Conservation (phyloP, 2,329 filamentous ascomycete species). For the Colletotrichum filicis region DNA sequence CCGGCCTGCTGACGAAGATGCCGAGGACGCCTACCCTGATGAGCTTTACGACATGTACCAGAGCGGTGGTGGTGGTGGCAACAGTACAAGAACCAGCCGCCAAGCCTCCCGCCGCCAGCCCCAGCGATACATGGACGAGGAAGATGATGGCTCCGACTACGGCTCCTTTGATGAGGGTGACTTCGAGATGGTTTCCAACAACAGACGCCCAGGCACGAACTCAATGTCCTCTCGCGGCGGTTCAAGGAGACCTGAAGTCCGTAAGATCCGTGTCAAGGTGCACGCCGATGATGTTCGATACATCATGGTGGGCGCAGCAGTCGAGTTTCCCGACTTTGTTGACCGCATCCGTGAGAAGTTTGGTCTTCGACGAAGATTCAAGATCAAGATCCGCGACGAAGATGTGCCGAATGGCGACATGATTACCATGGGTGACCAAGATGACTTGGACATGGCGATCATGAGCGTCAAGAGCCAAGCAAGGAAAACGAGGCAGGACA, state of each 20-base stretch:
- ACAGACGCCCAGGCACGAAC: constrained; percentile 55
- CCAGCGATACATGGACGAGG: constrained; percentile 80
- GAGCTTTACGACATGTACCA: constrained; percentile 76
- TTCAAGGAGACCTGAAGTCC: constrained; percentile 73
- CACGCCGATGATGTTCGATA: constrained; percentile 93
- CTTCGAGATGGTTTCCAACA: constrained; percentile 78
- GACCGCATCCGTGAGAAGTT: constrained; percentile 90
- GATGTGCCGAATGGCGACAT: constrained; percentile 82
- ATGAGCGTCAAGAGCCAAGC: constrained; percentile 75
- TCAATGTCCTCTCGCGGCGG: constrained; percentile 63
- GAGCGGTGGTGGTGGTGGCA: constrained; percentile 48
- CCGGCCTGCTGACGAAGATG: constrained; percentile 54
- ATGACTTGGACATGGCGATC: constrained; percentile 92
- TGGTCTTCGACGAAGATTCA: constrained; percentile 79
- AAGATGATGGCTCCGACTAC: constrained; percentile 79
- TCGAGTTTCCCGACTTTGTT: constrained; percentile 82
- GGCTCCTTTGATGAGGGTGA: constrained; percentile 79
- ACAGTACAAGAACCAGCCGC: constrained; percentile 53
- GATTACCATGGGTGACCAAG: constrained; percentile 97
- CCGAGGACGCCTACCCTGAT: constrained; percentile 73
- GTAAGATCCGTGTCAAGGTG: constrained; percentile 90
- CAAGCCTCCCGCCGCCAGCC: constrained; percentile 49
- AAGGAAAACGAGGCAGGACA: constrained; percentile 79
- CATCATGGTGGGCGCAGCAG: constrained; percentile 81
- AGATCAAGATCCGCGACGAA: constrained; percentile 90